phyloP scores from a whole-genome alignment of 768 basidiomycete genomes.

The Glaciozyma martinii region DNA sequence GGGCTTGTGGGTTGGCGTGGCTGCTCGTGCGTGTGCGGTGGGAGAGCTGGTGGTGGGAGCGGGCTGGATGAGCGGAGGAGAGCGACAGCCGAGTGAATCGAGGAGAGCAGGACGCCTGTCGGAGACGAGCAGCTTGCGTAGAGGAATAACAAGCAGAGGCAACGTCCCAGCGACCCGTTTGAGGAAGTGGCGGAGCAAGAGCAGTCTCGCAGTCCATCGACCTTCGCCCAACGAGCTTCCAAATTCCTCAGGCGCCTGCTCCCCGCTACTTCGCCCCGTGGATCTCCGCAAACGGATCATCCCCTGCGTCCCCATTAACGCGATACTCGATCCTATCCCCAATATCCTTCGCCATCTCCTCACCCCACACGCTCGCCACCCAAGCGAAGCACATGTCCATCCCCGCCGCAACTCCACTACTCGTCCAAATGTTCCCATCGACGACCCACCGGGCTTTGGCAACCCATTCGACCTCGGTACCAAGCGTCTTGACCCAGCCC shows the following conservation, averaged over 20 bases:
- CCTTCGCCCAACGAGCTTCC: background rate
- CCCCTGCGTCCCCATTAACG: conserved; percentile 9
- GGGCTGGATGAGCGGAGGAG: too few relatives aligned
- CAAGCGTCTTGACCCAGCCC: conserved; percentile 9
- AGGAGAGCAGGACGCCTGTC: too few relatives aligned
- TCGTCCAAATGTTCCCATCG: conserved; percentile 20
- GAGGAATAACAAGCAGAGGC: too few relatives aligned
- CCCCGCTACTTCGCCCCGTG: background rate
- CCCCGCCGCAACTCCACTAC: conserved; percentile 22
- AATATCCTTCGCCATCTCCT: conserved; percentile 11
- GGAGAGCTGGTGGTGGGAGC: too few relatives aligned
- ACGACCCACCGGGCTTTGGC: conserved; percentile 25
- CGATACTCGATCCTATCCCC: conserved; percentile 9
- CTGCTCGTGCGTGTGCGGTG: too few relatives aligned
- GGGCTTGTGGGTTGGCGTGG: too few relatives aligned
- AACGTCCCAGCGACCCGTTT: too few relatives aligned
- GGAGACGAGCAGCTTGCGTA: too few relatives aligned
- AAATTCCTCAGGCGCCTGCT: too few relatives aligned
- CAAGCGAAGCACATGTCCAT: conserved; percentile 23
- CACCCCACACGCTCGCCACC: conserved; percentile 12
- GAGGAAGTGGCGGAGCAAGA: too few relatives aligned
- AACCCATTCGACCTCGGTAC: conserved; percentile 18
- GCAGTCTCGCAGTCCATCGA: too few relatives aligned
- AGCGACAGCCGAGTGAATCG: too few relatives aligned
- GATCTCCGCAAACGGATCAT: conserved; percentile 24